These are phyloP conservation scores for Diospyros kaki DNA, from an alignment of 148 eudicot species.

Conservation along the genomic window DNA sequence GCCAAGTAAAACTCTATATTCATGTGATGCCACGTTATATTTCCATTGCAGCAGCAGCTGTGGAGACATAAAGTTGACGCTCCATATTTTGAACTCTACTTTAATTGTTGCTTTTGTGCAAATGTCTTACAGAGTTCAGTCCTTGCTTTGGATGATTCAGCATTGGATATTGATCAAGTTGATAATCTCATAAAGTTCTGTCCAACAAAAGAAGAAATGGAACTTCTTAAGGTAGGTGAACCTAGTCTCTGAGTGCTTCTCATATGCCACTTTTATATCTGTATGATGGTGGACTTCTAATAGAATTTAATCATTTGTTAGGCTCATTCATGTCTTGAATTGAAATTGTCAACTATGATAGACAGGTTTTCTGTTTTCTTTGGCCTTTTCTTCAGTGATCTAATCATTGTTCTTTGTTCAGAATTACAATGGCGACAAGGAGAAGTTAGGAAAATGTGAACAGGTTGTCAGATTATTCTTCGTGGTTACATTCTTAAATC, in stretches of 20 bases:
- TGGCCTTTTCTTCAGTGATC: background rate
- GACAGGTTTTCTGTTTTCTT: background rate
- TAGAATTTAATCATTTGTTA: background rate
- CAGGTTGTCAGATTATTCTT: slow-evolving; percentile 33
- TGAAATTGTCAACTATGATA: background rate
- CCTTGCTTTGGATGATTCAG: slow-evolving; percentile 63
- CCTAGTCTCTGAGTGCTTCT: slow-evolving; percentile 6
- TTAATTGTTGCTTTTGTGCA: background rate
- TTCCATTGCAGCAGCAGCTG: background rate
- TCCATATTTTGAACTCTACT: background rate
- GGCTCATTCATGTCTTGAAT: background rate
- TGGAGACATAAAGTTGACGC: too few species aligned
- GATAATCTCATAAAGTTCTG: slow-evolving; percentile 66
- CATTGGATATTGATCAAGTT: slow-evolving; percentile 59
- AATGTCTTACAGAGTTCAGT: slow-evolving; percentile 39
- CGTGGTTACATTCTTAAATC: background rate
- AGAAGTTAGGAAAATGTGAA: slow-evolving; percentile 62
- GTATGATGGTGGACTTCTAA: background rate
- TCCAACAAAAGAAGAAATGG: slow-evolving; percentile 68
- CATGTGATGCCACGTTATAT: background rate
- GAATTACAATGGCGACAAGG: slow-evolving; percentile 55
- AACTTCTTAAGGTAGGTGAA: slow-evolving; percentile 45
- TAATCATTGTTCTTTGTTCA: slow-evolving; percentile 21
- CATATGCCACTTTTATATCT: background rate
- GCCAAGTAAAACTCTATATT: background rate